Conservation (phyloP, 2,329 filamentous ascomycete species). For the Neopestalotiopsis sp. region DNA sequence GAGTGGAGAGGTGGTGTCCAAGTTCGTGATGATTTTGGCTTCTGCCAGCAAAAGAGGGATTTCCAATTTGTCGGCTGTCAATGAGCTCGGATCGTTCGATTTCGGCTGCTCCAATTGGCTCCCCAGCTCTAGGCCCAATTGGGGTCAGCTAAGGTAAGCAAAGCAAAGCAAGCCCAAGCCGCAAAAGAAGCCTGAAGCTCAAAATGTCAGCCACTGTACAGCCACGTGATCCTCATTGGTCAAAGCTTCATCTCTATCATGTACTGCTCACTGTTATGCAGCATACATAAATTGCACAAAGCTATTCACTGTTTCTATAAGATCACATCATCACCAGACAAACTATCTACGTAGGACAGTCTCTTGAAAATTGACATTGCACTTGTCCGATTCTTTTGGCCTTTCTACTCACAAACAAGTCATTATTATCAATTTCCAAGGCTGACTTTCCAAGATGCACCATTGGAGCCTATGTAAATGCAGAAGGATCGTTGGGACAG, state of each 20-base stretch:
- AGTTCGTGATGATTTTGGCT: constrained; percentile 28
- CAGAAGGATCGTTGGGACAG: too few relatives aligned
- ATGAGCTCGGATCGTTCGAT: constrained; percentile 22
- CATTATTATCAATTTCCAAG: too few relatives aligned
- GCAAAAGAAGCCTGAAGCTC: neutral
- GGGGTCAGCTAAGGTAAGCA: constrained; percentile 22
- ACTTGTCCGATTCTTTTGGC: too few relatives aligned
- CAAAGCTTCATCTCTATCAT: neutral
- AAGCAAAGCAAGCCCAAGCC: constrained; percentile 2
- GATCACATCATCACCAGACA: too few relatives aligned
- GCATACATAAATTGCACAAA: too few relatives aligned
- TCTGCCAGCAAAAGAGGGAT: constrained; percentile 46
- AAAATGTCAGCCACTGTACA: neutral
- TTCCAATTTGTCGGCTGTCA: constrained; percentile 54
- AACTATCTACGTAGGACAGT: too few relatives aligned
- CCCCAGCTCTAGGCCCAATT: constrained; percentile 25
- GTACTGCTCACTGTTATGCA: too few relatives aligned
- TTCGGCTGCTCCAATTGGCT: constrained; percentile 23
- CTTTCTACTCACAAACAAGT: too few relatives aligned
- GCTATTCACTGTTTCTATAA: too few relatives aligned
- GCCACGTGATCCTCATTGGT: constrained; percentile 14
- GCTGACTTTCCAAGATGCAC: too few relatives aligned
- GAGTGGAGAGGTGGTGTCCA: constrained; percentile 27
- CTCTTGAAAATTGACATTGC: too few relatives aligned
- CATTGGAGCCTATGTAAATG: too few relatives aligned